Conservation (phyloP, 306 rosid genomes). For the Quercus suber region DNA sequence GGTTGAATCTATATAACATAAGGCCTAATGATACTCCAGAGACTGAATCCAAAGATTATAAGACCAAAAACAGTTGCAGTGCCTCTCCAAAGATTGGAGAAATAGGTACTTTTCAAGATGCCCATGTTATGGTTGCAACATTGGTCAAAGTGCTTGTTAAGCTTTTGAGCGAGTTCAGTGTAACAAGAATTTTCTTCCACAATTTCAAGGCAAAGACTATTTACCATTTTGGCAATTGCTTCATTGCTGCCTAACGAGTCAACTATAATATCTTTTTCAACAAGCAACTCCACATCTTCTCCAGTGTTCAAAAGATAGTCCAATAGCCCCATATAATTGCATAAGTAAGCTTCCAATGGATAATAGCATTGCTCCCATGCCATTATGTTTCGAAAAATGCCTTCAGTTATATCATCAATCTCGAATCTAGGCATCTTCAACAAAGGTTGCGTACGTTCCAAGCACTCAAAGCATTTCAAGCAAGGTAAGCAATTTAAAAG, state of each 20-base stretch:
- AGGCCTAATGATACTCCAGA: background rate
- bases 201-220: slow-evolving; percentile 2
- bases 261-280: slow-evolving; percentile 4
- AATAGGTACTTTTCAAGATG: slow-evolving; percentile 18
- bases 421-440: background rate
- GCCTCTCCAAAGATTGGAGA: slow-evolving; percentile 30
- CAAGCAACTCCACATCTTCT: slow-evolving; percentile 22
- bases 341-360: slow-evolving; percentile 4
- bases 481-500: background rate
- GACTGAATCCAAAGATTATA: background rate
- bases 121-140: slow-evolving; percentile 17
- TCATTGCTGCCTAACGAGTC: slow-evolving; percentile 23
- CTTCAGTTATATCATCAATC: background rate
- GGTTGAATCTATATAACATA: too few relatives aligned
- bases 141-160: background rate
- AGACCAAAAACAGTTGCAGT: slow-evolving; percentile 30
- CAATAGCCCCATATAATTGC: slow-evolving; percentile 23
- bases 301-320: slow-evolving; percentile 16
- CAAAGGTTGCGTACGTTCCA: background rate
- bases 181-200: slow-evolving; percentile 1
- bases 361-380: slow-evolving; percentile 32
- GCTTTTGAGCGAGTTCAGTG: background rate
- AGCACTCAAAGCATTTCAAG: background rate
- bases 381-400: slow-evolving; percentile 17
- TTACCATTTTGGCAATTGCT: slow-evolving; percentile 14